Percentiles rank a stretch among this genome's conserved stretches.
phyloP scores from a whole-genome alignment of 1,284 basidiomycete genomes.

The Wolfiporia cocos region DNA sequence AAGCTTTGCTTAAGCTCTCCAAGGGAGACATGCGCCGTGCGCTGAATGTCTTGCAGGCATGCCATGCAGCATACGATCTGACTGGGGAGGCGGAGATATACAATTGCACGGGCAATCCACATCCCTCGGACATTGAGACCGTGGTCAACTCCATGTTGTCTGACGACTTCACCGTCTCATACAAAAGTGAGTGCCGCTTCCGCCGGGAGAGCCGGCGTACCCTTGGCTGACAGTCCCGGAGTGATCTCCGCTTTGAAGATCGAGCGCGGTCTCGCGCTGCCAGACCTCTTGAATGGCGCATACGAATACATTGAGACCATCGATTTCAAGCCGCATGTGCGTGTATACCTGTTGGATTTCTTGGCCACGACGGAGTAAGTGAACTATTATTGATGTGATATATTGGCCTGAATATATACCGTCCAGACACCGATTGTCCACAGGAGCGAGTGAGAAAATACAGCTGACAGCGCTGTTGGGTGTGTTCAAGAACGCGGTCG shows the following conservation, averaged over 20 bases:
- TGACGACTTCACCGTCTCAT: conserved; percentile 93
- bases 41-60: conserved; percentile 95
- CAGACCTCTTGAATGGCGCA: conserved; percentile 91
- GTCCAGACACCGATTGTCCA: conserved; percentile 81
- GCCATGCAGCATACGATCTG: conserved; percentile 91
- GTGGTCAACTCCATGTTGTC: conserved; percentile 95
- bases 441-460: conserved; percentile 92
- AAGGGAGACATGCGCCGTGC: conserved; percentile 98
- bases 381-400: no score
- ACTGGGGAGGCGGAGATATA: conserved; percentile 92
- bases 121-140: conserved; percentile 89
- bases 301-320: conserved; percentile 89
- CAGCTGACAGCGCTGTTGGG: conserved; percentile 91
- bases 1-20: conserved; percentile 88
- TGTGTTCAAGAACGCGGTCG: conserved; percentile 91
- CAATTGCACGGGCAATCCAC: conserved; percentile 94
- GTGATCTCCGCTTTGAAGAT: conserved; percentile 87
- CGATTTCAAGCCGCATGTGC: conserved; percentile 80
- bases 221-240: conserved; percentile 25
- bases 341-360: conserved; percentile 90
- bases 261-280: conserved; percentile 90
- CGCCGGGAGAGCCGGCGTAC: not conserved
- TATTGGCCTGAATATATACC: conserved; percentile 5
- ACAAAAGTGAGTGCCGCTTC: conserved; percentile 57
- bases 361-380: conserved; percentile 86